Conservation (phyloP, 441 rosid genomes). For the Syzygium syzygioides region DNA sequence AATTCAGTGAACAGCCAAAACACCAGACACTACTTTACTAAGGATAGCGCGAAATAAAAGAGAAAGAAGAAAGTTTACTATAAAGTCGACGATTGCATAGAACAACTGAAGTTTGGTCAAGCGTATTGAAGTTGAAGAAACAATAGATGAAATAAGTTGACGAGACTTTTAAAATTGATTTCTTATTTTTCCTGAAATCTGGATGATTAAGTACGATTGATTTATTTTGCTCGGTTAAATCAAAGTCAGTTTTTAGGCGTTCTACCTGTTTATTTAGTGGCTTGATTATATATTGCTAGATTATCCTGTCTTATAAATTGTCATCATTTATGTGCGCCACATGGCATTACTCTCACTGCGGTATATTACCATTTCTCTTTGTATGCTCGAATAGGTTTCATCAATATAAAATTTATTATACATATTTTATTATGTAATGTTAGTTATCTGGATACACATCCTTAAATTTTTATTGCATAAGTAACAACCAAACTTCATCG, state of each 20-base stretch:
- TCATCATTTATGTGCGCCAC: background rate
- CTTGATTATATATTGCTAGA: background rate
- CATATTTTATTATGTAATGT: background rate
- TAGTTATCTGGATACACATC: background rate
- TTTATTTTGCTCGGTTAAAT: background rate
- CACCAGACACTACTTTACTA: background rate
- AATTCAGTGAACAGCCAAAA: background rate
- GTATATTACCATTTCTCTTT: background rate
- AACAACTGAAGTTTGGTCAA: background rate
- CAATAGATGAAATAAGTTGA: background rate
- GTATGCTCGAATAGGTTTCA: background rate
- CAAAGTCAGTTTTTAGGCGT: background rate
- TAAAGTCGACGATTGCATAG: background rate
- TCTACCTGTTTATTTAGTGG: background rate
- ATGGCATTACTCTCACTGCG: background rate
- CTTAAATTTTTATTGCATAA: background rate
- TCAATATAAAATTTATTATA: background rate
- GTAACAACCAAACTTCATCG: background rate
- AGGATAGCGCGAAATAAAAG: background rate
- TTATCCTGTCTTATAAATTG: background rate
- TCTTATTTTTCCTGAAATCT: background rate
- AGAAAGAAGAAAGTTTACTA: background rate
- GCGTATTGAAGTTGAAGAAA: background rate
- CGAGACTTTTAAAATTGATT: background rate
- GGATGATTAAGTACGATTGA: background rate